These are phyloP conservation scores for Monosporozyma yasuniensis DNA, from an alignment of 805 yeast genomes.

Conservation along the genomic window DNA sequence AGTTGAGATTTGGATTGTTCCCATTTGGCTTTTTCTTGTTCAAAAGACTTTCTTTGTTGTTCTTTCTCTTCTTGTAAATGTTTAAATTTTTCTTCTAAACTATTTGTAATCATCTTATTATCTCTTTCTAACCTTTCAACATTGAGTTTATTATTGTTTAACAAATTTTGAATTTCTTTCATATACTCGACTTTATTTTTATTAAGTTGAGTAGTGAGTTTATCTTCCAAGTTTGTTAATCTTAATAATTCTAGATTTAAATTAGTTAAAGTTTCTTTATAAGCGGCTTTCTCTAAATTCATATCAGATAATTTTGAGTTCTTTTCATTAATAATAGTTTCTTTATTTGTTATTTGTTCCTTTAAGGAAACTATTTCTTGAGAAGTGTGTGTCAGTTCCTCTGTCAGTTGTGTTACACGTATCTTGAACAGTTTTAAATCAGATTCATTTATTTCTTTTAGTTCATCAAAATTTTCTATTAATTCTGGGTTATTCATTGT, in stretches of 20 bases:
- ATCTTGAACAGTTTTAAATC: neutral
- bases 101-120: neutral
- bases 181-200: conserved; percentile 6
- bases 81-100: neutral
- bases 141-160: neutral
- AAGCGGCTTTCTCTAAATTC: conserved; percentile 23
- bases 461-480: neutral
- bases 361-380: neutral
- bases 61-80: neutral
- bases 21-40: neutral
- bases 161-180: conserved; percentile 29
- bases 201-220: conserved; percentile 3
- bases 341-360: neutral
- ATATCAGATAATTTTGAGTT: conserved; percentile 13
- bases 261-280: conserved; percentile 21
- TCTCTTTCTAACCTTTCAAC: neutral
- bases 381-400: conserved; percentile 2
- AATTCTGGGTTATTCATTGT: neutral
- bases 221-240: conserved; percentile 18
- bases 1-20: neutral
- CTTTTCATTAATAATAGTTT: neutral
- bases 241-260: conserved; percentile 23
- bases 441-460: neutral
- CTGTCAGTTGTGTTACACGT: conserved; percentile 2
- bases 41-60: neutral